Percentiles rank a stretch among this genome's conserved stretches.
These are phyloP conservation scores for Medicago arabica DNA, from an alignment of 306 rosid genomes.

Conservation along the genomic window DNA sequence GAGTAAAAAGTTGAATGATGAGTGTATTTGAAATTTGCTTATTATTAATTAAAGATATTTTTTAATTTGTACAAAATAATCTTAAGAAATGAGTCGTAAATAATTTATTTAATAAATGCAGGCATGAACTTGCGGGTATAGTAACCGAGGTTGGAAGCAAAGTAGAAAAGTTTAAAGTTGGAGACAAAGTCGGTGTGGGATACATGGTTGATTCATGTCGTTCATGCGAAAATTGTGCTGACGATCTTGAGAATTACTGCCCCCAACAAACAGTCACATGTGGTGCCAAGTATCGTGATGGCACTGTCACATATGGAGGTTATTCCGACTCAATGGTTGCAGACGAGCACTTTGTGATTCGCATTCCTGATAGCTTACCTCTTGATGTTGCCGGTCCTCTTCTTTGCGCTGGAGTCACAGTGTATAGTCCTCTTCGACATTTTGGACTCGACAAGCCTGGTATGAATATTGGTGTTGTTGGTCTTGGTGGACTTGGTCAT, in stretches of 20 bases:
- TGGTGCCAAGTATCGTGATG: neutral
- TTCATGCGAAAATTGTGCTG: constrained; percentile 42
- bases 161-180: constrained; percentile 45
- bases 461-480: neutral
- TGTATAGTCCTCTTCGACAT: constrained; percentile 54
- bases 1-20: too few species aligned
- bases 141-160: constrained; percentile 39
- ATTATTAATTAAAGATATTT: too few species aligned
- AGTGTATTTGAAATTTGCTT: too few species aligned
- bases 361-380: neutral
- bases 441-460: constrained; percentile 39
- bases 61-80: too few species aligned
- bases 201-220: constrained; percentile 50
- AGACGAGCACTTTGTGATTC: neutral
- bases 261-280: neutral
- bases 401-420: constrained; percentile 59
- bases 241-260: constrained; percentile 53
- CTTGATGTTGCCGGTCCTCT: constrained; percentile 50
- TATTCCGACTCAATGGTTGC: neutral
- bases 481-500: constrained; percentile 2
- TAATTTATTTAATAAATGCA: neutral
- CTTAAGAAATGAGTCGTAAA: neutral
- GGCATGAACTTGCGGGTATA: constrained; percentile 56
- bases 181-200: constrained; percentile 57
- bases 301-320: neutral